Base-by-base conservation (phyloP, 2,329 filamentous ascomycete species). In the Rugonectria rugulosa region DNA sequence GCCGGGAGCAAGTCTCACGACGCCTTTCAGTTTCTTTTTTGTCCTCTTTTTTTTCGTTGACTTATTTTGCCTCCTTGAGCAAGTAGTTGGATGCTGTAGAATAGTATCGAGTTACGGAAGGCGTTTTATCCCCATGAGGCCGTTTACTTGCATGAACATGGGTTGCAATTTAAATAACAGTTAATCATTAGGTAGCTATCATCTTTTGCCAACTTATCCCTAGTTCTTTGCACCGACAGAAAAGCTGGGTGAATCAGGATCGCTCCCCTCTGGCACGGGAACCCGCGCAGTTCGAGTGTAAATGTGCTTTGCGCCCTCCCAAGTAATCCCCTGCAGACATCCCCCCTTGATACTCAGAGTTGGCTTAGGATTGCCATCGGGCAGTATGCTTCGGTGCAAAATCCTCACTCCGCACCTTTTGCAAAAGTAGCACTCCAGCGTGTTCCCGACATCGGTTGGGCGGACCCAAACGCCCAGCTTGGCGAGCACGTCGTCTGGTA, bases 261-360 rank as follows among this genome's bases (percentile, higher is more conserved):
- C 58, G n/a, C 69, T 68, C 0, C 68, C 77, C 2, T 70, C 67
- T 0, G 80, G 77, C 6, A 82, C 73, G 26, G 71, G 67, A 10
- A 82, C 69, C 9, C 80, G 75, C 0, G 80, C 79, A 10, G 73
- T 73, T 43, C 70, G 68, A 3, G 75, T 75, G 55, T 72, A 83
- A 15, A 82, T 82, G 52, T 83, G 80, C 52, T 66, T 72, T 1
- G 70, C 77, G 0, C 63, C 65, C 2, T 70, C 62, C 69, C 77
- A 77, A 24, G 72, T 68, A 24, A 82, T 60, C 0, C 75, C 78
- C 17, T 77, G 64, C 14, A 81, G 56, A 10, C 74, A 70, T 0
- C 80, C 80, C 4, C 77, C 80, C 67, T 82, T 83, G 58, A 83
- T 66, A 17, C 72, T 77, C 8, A 81, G 54, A 0, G 72, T 76